Evolutionary conservation across 106 monocot genomes (phyloP).

Genomic region (Triglochin maritima): DNA sequence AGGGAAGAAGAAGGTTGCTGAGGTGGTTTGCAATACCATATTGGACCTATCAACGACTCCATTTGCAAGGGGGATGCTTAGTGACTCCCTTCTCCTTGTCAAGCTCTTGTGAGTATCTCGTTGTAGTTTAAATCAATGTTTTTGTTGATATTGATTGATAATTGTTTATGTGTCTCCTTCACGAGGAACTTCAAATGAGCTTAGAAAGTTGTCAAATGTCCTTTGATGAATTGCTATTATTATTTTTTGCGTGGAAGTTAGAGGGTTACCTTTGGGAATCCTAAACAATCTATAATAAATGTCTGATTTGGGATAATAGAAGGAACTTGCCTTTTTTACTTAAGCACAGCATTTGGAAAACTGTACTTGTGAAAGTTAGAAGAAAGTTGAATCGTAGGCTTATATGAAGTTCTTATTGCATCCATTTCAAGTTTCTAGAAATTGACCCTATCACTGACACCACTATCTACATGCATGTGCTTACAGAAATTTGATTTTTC

Average conservation of each 20-base stretch:
- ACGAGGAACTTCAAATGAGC: no score
- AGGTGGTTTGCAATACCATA: conserved; percentile 29
- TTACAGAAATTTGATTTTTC: no score
- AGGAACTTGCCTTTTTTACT: no score
- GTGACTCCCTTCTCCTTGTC: conserved; percentile 16
- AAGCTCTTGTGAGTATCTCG: conserved; percentile 42
- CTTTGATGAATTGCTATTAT: not conserved
- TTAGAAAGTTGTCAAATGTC: not conserved
- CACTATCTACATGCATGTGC: no score
- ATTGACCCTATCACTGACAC: no score
- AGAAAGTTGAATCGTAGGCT: no score
- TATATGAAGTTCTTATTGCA: no score
- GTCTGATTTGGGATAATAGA: not conserved
- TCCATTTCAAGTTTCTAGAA: no score
- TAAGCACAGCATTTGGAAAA: no score
- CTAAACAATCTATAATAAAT: not conserved
- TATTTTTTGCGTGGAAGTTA: not conserved
- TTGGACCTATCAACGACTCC: conserved; percentile 48
- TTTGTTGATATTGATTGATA: not conserved
- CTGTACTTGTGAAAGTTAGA: no score
- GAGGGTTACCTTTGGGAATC: not conserved
- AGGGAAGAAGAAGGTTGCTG: conserved; percentile 11
- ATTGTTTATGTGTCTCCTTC: not conserved
- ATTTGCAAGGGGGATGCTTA: conserved; percentile 32
- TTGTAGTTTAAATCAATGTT: not conserved